Base-by-base conservation (phyloP, 768 basidiomycete species). In the Boletus subcaerulescens region DNA sequence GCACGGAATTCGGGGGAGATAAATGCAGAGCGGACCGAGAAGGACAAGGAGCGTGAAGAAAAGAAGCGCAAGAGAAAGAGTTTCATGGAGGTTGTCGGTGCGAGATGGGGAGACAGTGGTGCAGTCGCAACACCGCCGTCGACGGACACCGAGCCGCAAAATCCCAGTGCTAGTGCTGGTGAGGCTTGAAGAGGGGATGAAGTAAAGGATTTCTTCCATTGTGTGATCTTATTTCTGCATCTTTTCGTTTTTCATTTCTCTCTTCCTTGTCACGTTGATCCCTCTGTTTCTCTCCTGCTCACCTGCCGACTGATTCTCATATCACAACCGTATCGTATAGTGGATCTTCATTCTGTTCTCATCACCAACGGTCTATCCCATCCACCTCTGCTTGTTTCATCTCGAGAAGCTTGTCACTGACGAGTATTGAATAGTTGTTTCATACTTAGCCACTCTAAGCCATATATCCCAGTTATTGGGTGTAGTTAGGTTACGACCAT, bases 21-120 rank as follows among this genome's bases (percentile, higher is more conserved):
- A 55, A 17, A 65, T 73, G 36, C 54, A 2, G 42, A 88, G 82
- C 71, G 67, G 44, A 71, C 70, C 45, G 80, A 61, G 82, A 82
- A 80, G 65, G 72, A 72, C 48, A 81, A 76, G 64, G 72, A 73
- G 60, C 84, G 84, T 66, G 81, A 79, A 49, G 76, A 81, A 68
- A 80, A 78, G 73, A 78, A 84, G 71, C 84, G 83, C 68, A 80
- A 80, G 60, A 82, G 82, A 73, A 83, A 80, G 73, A 81, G 84
- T 63, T 72, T 71, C 36, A 72, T 71, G 54, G 84, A 80, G 71
- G 64, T 70, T 8, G 66, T 67, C n/a, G 57, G 64, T 20, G 67
- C 54, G 29, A 64, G 4, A 48, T 80, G 67, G 38, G 67, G 50
- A 15, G 62, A 67, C 35, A 60, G 39, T 12, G 38, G 47, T 43